Evolutionary conservation across 495 filamentous ascomycete species (phyloP), one percentile per base, ranked within the genome.

Genomic region (Hypoxylon trugodes): DNA sequence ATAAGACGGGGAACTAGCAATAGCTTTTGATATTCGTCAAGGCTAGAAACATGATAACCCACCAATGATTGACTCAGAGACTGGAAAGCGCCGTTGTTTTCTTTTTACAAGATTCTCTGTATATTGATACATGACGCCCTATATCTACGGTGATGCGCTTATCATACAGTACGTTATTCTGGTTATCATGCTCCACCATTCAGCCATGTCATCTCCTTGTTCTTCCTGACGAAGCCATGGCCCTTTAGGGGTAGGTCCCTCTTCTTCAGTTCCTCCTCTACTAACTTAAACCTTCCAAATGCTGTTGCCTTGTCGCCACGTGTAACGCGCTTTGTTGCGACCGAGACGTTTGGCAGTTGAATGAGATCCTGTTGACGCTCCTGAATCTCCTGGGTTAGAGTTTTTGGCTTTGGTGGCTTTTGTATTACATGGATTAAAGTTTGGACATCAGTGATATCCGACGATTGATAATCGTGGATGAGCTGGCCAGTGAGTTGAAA

Each of bases 231-330:
- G 24, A 33, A 61, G 0, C 68, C 70, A 36, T 73, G 68, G 16
- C 81, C 80, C 8, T 60, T 66, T 7, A 79, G 72, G 30, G 81
- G 81, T 22, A 92, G 74, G 4, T 85, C 86, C 47, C 86, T 78
- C 61, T 82, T 78, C 68, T 83, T 76, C 36, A 96, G 81, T 76
- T 89, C 89, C 70, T 84, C 70, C 69, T 90, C 84, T 69, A 96
- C 92, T 24, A 93, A 66, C 84, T 96, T 95, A 87, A 88, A 91
- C 64, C 94, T 84, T 4, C 94, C 94, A 19, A 94, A 65, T 61
- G 84, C 83, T 71, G 84, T 87, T 74, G 96, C 91, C 73, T 85
- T 85, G 74, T 92, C 83, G 43, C 85, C 82, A 18, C 82, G 82
- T 16, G 84, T 90, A 46, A 89, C 76, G 61, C 87, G 85, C 54